phyloP scores from a whole-genome alignment of 2,329 filamentous ascomycete genomes.

The Sphaerulina musiva region DNA sequence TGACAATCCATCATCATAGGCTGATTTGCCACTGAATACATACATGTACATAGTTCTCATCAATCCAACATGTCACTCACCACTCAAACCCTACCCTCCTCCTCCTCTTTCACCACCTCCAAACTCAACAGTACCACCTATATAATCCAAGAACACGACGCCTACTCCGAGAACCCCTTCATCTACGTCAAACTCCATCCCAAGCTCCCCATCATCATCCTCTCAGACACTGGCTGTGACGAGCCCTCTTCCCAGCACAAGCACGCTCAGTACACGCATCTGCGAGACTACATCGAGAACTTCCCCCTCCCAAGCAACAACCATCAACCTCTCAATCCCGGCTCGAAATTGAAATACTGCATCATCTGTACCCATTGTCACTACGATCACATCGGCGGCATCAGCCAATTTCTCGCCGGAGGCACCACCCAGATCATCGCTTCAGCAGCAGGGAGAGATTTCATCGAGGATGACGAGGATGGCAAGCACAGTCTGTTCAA shows the following conservation, averaged over 20 bases:
- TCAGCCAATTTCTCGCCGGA: constrained; percentile 33
- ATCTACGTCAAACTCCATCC: constrained; percentile 44
- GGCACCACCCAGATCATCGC: constrained; percentile 30
- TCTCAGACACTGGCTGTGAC: constrained; percentile 45
- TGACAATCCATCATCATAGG: too few relatives aligned
- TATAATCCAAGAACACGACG: constrained; percentile 41
- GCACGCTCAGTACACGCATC: constrained; percentile 29
- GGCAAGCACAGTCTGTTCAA: constrained; percentile 39
- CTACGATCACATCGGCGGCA: constrained; percentile 39
- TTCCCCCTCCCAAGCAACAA: constrained; percentile 35
- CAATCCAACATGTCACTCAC: not conserved
- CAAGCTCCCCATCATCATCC: constrained; percentile 30
- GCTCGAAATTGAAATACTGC: constrained; percentile 32
- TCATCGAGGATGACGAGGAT: constrained; percentile 36
- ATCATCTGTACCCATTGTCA: constrained; percentile 46
- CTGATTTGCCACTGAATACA: too few relatives aligned
- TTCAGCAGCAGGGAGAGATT: constrained; percentile 35
- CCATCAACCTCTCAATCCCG: constrained; percentile 36
- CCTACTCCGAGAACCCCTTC: constrained; percentile 39
- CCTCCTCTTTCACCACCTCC: constrained; percentile 32
- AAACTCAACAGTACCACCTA: constrained; percentile 42
- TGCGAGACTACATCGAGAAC: constrained; percentile 41
- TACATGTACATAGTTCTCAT: too few relatives aligned
- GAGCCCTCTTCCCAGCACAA: constrained; percentile 29
- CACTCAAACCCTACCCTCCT: not conserved